A percentile compares a stretch with the other conserved stretches of the same genome.
Conservation (phyloP, 2,329 filamentous ascomycete genomes). For the Claviceps pusilla region DNA sequence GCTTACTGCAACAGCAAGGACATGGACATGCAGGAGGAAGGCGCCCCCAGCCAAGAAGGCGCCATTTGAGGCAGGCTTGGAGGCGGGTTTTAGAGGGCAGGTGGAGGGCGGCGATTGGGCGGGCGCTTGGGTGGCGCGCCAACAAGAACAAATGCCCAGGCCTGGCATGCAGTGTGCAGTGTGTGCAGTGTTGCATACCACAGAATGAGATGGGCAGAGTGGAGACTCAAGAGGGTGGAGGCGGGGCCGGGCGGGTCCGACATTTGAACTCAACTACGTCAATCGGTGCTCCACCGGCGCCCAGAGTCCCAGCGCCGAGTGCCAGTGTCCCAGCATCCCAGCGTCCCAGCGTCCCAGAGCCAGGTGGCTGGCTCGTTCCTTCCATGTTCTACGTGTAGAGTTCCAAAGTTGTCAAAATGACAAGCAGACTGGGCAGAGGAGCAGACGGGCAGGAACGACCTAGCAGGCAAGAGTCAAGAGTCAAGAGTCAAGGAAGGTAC, state of each 20-base stretch:
- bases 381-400: neutral
- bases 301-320: neutral
- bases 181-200: neutral
- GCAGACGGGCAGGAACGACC: no score
- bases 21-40: no score
- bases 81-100: no score
- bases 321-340: no score
- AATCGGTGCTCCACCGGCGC: neutral
- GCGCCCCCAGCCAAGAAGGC: no score
- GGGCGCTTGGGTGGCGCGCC: no score
- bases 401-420: neutral
- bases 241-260: neutral
- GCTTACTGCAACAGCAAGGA: no score
- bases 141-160: no score
- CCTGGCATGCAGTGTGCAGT: no score
- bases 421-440: neutral
- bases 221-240: neutral
- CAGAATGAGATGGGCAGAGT: neutral
- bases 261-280: neutral
- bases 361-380: neutral
- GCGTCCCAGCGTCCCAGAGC: neutral
- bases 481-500: neutral
- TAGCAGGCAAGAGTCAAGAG: neutral
- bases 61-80: no score
- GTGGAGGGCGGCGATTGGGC: no score